Base-by-base conservation (phyloP, 257 asterid species). In the Solanum chiquidenum region DNA sequence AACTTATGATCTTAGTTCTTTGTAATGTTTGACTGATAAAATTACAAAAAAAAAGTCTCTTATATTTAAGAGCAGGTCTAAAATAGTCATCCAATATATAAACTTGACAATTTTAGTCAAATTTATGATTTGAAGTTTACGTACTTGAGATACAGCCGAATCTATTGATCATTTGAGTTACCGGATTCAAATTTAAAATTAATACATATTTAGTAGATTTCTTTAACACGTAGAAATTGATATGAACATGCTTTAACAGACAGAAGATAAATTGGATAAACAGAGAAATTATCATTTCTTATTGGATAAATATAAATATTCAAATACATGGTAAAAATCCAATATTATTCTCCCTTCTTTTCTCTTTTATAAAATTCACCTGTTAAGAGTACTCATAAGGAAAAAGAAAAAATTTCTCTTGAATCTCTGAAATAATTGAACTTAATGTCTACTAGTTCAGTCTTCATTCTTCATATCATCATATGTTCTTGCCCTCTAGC, bases 401-500 rank as follows among this genome's bases (percentile, higher is more conserved):
- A 18, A 80, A 77, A 80, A 80, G 85, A 80, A 80, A 23, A 42
- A 40, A 9, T 42, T 1, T 44, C 23, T 38, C 31, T 5, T 74
- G 31, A 35, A 76, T 23, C 2, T 38, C 25, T 0, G 62, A 29
- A 46, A 29, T 20, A 46, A 16, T 80, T 46, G 42, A 16, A 27
- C 68, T 80, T 79, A 14, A 44, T 44, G 25, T 79, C 25, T 8
- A 44, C 60, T 72, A 72, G 0, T 33, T 72, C 27, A 72, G 25
- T 72, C 79, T 44, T 44, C 38, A 14, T 44, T 27, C 49, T 80
- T 77, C 84, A 25, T 8, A 44, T 8, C 9, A 49, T 94, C 91
- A 97, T 52, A 97, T 93, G 37, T 71, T 93, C 29, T 35, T 89
- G 23, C 94, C 95, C 29, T 88, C 94, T 13, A 97, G 92, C 95